These are phyloP conservation scores for Backusella liffmaniae DNA, from an alignment of 192 early-diverging fungal genomes.

Conservation along the genomic window DNA sequence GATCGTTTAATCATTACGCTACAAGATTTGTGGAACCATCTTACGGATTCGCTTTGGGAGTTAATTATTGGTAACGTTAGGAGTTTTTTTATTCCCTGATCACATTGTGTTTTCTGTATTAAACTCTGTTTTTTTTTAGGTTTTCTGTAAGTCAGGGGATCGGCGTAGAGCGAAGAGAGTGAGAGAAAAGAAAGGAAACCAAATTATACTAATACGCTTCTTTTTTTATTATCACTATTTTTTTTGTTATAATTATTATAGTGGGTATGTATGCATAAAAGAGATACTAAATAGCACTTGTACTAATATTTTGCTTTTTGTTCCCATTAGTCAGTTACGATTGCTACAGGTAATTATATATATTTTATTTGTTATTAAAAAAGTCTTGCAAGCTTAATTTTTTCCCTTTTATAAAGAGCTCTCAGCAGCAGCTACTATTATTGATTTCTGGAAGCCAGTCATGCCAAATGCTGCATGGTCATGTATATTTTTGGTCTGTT, in stretches of 20 bases:
- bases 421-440: conserved; percentile 81
- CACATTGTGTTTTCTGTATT: not conserved
- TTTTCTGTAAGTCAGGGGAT: conserved; percentile 15
- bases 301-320: not conserved
- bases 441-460: conserved; percentile 60
- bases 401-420: conserved; percentile 46
- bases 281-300: not conserved
- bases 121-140: not conserved
- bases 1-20: conserved; percentile 74
- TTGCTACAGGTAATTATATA: conserved; percentile 20
- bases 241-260: not conserved
- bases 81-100: not conserved
- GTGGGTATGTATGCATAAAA: conserved; percentile 23
- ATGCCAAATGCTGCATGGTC: conserved; percentile 43
- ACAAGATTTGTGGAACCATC: conserved; percentile 78
- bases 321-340: conserved; percentile 17
- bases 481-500: conserved; percentile 54
- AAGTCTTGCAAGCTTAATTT: not conserved
- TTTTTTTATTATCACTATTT: conserved; percentile 23
- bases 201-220: conserved; percentile 35
- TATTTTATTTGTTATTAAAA: not conserved
- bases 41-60: conserved; percentile 66
- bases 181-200: not conserved
- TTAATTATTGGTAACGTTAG: conserved; percentile 58
- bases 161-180: not conserved